Conservation (phyloP, 2,329 filamentous ascomycete genomes). For the Aaosphaeria pasadenensis region DNA sequence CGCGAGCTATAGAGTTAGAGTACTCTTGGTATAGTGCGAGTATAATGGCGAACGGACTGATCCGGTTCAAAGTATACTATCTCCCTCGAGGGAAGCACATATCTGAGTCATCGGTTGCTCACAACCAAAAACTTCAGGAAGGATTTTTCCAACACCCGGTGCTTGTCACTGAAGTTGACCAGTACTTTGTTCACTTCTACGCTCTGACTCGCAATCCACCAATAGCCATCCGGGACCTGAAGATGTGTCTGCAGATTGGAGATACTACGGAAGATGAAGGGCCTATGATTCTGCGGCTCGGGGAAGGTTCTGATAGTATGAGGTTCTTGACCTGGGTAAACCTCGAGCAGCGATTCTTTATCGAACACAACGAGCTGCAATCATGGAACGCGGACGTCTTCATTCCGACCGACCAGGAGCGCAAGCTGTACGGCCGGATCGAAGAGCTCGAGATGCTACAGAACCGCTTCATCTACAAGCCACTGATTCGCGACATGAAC, state of each 20-base stretch:
- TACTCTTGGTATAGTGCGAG: no score
- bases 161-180: slow-evolving; percentile 9
- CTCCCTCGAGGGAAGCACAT: slow-evolving; percentile 6
- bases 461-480: slow-evolving; percentile 22
- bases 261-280: slow-evolving; percentile 3
- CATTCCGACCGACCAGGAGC: slow-evolving; percentile 4
- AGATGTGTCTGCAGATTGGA: slow-evolving; percentile 12
- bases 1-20: no score
- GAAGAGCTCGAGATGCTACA: slow-evolving; percentile 14
- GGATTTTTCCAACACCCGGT: slow-evolving; percentile 19
- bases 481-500: slow-evolving; percentile 8
- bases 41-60: background rate
- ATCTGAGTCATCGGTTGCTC: slow-evolving; percentile 7
- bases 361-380: slow-evolving; percentile 10
- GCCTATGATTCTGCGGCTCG: slow-evolving; percentile 6
- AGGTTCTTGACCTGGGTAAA: slow-evolving; percentile 11
- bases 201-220: slow-evolving; percentile 11
- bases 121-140: slow-evolving; percentile 10
- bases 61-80: slow-evolving; percentile 10
- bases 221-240: slow-evolving; percentile 8
- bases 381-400: slow-evolving; percentile 8
- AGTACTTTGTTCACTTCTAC: slow-evolving; percentile 10
- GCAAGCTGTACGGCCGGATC: slow-evolving; percentile 10
- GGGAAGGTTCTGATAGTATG: slow-evolving; percentile 8
- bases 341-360: slow-evolving; percentile 15